Conservation (phyloP, 2,329 filamentous ascomycete genomes). For the Cryphonectria parasitica region DNA sequence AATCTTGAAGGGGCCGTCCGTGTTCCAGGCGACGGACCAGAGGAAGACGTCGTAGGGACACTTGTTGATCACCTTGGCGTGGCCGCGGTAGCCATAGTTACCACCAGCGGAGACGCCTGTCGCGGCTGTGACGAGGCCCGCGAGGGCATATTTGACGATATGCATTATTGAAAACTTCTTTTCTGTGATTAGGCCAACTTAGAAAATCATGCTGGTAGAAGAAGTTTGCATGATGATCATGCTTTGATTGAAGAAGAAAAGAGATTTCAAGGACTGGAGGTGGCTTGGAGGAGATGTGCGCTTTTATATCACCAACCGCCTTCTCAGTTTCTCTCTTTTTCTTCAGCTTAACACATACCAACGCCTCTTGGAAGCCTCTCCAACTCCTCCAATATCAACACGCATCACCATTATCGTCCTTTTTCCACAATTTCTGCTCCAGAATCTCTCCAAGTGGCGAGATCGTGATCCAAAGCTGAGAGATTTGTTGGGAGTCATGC, state of each 20-base stretch:
- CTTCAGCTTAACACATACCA: no score
- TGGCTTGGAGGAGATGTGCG: neutral
- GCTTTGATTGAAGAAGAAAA: neutral
- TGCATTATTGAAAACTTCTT: conserved; percentile 1
- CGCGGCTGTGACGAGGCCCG: conserved; percentile 17
- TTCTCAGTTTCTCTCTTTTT: neutral
- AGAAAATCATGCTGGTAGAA: neutral
- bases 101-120: conserved; percentile 15
- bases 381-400: neutral
- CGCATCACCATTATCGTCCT: neutral
- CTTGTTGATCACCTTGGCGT: conserved; percentile 25
- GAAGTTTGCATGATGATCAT: neutral
- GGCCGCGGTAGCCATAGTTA: conserved; percentile 3
- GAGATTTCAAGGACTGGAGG: neutral
- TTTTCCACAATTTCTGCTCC: neutral
- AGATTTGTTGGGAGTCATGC: neutral
- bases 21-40: conserved; percentile 26
- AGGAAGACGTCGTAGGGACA: conserved; percentile 23
- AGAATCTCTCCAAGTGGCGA: neutral
- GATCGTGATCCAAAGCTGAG: neutral
- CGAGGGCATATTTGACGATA: conserved; percentile 18
- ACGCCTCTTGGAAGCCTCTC: no score
- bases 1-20: conserved; percentile 23
- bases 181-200: neutral
- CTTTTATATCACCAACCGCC: neutral